phyloP scores from a whole-genome alignment of 441 rosid genomes.

The Pelargonium exstipulatum region DNA sequence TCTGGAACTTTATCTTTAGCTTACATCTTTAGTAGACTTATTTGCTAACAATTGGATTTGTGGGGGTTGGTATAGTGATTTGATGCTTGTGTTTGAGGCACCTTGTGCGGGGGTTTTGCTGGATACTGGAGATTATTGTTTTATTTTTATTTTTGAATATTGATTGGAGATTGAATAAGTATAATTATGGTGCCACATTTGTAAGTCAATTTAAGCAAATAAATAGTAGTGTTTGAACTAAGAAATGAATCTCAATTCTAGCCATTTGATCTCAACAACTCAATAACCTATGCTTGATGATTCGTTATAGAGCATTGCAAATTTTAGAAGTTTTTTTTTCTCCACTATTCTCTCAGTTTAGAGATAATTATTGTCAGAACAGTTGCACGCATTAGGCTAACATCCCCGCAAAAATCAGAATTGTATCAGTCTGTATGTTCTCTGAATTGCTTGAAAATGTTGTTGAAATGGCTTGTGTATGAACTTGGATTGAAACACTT shows the following conservation, averaged over 20 bases:
- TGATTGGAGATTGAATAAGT: constrained; percentile 1
- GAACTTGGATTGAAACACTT: background rate
- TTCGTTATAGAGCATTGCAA: background rate
- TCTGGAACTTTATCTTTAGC: background rate
- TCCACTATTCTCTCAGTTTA: background rate
- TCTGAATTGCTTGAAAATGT: background rate
- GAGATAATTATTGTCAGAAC: background rate
- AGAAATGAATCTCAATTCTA: background rate
- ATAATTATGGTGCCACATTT: background rate
- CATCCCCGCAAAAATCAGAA: background rate
- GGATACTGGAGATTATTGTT: background rate
- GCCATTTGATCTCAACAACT: background rate
- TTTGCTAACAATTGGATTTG: background rate
- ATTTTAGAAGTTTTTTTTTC: background rate
- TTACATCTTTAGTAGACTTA: background rate
- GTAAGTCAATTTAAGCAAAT: background rate
- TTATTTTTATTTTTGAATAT: background rate
- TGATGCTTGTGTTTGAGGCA: background rate
- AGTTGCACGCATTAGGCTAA: background rate
- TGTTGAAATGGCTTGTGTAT: background rate
- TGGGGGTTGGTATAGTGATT: background rate
- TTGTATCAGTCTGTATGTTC: background rate
- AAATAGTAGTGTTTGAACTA: background rate
- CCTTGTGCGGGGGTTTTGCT: background rate
- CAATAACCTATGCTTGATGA: background rate